phyloP scores from a whole-genome alignment of 768 basidiomycete genomes.

The Phaffia tasmanica region DNA sequence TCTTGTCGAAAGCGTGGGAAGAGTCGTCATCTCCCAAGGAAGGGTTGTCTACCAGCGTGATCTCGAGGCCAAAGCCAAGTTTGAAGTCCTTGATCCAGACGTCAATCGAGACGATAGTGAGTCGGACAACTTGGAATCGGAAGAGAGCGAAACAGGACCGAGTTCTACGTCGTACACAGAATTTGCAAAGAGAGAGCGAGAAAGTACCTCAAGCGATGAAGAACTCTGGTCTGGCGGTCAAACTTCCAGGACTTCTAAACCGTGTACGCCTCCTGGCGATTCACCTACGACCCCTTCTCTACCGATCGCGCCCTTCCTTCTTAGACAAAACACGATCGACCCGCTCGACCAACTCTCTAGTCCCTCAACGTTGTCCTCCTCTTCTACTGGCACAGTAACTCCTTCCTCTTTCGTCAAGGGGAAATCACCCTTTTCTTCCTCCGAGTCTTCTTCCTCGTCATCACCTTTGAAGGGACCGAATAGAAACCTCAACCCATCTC shows the following conservation, averaged over 20 bases:
- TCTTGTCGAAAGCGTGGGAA: conserved; percentile 61
- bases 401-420: background rate
- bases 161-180: background rate
- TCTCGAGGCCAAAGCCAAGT: conserved; percentile 30
- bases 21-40: conserved; percentile 83
- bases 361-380: background rate
- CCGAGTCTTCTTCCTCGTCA: too few species aligned
- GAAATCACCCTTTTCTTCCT: too few species aligned
- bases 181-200: background rate
- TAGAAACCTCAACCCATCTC: background rate
- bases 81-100: conserved; percentile 46
- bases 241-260: background rate
- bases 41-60: conserved; percentile 24
- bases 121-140: background rate
- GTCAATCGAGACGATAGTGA: conserved; percentile 30
- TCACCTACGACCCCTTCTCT: conserved; percentile 18
- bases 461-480: background rate
- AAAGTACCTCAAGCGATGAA: conserved; percentile 1
- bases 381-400: background rate
- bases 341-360: conserved; percentile 10
- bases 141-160: background rate
- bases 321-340: conserved; percentile 23
- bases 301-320: conserved; percentile 18
- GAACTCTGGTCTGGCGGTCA: conserved; percentile 15
- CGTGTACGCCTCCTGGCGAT: background rate